Evolutionary conservation across 2,329 filamentous ascomycete species (phyloP).

Genomic region (Alternaria longipes): DNA sequence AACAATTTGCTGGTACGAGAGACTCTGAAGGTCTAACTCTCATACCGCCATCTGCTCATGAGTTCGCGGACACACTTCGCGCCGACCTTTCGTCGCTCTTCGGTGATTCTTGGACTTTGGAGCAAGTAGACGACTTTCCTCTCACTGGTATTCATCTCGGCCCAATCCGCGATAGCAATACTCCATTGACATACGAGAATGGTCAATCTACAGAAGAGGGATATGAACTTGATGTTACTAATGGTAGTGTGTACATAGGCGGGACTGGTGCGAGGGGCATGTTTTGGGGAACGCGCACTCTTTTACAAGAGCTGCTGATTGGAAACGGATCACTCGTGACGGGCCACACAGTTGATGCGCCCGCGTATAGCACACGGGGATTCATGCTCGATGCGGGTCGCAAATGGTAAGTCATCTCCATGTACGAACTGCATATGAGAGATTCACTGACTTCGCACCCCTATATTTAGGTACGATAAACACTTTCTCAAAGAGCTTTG

Average conservation of each 20-base stretch:
- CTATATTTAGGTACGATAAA: conserved; percentile 39
- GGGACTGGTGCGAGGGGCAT: conserved; percentile 57
- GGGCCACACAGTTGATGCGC: conserved; percentile 50
- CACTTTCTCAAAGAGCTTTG: conserved; percentile 57
- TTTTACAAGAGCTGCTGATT: conserved; percentile 55
- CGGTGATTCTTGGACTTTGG: conserved; percentile 54
- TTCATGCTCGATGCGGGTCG: conserved; percentile 58
- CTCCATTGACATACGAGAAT: conserved; percentile 58
- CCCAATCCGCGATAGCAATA: conserved; percentile 35
- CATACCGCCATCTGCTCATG: conserved; percentile 61
- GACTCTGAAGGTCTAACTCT: conserved; percentile 61
- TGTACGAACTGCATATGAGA: not conserved
- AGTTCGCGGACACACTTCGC: conserved; percentile 60
- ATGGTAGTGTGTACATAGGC: conserved; percentile 49
- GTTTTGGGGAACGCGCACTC: conserved; percentile 60
- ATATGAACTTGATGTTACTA: conserved; percentile 56
- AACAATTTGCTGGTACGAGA: conserved; percentile 49
- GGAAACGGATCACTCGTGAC: conserved; percentile 45
- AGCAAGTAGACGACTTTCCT: conserved; percentile 50
- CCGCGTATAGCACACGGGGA: conserved; percentile 57
- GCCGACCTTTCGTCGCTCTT: conserved; percentile 57
- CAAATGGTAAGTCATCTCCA: conserved; percentile 45
- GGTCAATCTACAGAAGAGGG: conserved; percentile 60
- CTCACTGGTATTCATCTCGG: conserved; percentile 57
- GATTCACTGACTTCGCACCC: not conserved